These are phyloP conservation scores for Xylariaceae sp. DNA, from an alignment of 2,329 filamentous ascomycete species.

Conservation along the genomic window DNA sequence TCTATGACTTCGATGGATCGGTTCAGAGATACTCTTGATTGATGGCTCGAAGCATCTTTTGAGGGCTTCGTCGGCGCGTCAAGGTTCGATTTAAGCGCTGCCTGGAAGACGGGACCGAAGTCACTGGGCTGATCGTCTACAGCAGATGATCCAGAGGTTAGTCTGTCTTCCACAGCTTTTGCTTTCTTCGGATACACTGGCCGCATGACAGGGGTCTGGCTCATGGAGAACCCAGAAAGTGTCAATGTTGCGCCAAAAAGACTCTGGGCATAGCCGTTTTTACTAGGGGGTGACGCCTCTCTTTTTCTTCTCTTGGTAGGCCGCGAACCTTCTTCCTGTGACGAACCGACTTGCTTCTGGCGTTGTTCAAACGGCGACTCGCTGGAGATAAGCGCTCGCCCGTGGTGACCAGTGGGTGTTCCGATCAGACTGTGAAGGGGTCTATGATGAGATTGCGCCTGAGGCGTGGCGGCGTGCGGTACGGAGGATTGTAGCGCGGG, in stretches of 20 bases:
- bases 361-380: constrained; percentile 64
- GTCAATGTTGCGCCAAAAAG: constrained; percentile 45
- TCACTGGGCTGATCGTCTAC: not conserved
- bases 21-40: not conserved
- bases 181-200: too few species aligned
- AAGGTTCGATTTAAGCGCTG: too few species aligned
- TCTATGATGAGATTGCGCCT: constrained; percentile 37
- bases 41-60: too few species aligned
- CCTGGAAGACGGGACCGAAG: too few species aligned
- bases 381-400: constrained; percentile 52
- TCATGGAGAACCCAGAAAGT: constrained; percentile 35
- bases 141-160: constrained; percentile 9
- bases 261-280: constrained; percentile 46
- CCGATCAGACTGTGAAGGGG: constrained; percentile 59
- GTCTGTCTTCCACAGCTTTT: constrained; percentile 5
- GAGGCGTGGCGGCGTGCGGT: constrained; percentile 22
- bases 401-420: constrained; percentile 58
- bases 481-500: constrained; percentile 20
- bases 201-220: constrained; percentile 21
- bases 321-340: constrained; percentile 19
- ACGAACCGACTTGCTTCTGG: constrained; percentile 30
- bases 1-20: not conserved
- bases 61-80: too few species aligned
- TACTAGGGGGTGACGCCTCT: constrained; percentile 36
- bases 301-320: constrained; percentile 38